These are phyloP conservation scores for Xylaria sp. DNA, from an alignment of 2,329 filamentous ascomycete genomes.

Conservation along the genomic window DNA sequence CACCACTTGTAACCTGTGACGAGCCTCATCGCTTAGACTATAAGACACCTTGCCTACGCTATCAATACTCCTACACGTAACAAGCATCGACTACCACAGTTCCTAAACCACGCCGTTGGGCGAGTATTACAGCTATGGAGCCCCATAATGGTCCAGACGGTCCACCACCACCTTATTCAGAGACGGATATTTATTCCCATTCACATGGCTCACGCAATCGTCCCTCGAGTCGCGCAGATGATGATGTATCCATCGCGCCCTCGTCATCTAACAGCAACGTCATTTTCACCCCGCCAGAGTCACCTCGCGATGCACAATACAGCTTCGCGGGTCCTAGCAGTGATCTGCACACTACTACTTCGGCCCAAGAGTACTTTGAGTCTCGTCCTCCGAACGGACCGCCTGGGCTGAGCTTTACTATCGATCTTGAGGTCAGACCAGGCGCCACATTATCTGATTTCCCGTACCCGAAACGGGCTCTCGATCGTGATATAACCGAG, in stretches of 20 bases:
- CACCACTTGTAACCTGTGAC: not conserved
- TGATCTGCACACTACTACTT: slow-evolving; percentile 46
- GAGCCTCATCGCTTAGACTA: not conserved
- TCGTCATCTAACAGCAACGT: slow-evolving; percentile 56
- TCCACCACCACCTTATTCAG: slow-evolving; percentile 67
- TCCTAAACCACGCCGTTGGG: not conserved
- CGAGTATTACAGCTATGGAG: slow-evolving; percentile 39
- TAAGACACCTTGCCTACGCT: not conserved
- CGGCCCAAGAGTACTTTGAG: slow-evolving; percentile 60
- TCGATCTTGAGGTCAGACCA: slow-evolving; percentile 51
- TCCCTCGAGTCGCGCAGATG: slow-evolving; percentile 45
- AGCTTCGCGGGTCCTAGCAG: slow-evolving; percentile 49
- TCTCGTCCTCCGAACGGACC: slow-evolving; percentile 51
- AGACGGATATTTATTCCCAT: slow-evolving; percentile 65
- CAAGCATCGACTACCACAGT: not conserved
- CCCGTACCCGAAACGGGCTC: slow-evolving; percentile 55
- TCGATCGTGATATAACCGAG: slow-evolving; percentile 56
- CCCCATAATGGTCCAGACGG: slow-evolving; percentile 54
- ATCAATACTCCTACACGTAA: not conserved
- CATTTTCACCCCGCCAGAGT: slow-evolving; percentile 64
- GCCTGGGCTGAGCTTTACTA: slow-evolving; percentile 41
- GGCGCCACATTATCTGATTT: slow-evolving; percentile 56
- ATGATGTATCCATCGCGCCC: slow-evolving; percentile 54
- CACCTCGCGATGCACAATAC: slow-evolving; percentile 51
- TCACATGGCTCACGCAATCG: slow-evolving; percentile 49